A percentile compares a stretch with the other conserved stretches of the same genome.
Evolutionary conservation across 352 stramenopile species (phyloP).

Genomic region (Pythium utonaiense): DNA sequence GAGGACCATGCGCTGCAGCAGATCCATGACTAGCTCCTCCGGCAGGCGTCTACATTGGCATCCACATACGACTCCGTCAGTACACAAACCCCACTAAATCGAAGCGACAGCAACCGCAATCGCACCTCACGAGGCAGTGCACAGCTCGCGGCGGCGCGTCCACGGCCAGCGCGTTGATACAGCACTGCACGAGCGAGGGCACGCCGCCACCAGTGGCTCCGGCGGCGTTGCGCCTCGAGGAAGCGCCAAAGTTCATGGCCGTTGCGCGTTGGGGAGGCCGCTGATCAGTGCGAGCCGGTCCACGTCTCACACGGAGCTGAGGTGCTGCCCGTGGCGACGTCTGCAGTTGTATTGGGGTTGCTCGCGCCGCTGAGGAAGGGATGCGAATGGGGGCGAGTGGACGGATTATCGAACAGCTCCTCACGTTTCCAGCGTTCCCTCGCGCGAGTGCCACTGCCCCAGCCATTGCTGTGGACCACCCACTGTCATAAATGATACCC

Average conservation of each 20-base stretch:
- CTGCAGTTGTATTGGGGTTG: too few species aligned
- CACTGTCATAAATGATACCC: constrained; percentile 5
- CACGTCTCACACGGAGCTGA: too few species aligned
- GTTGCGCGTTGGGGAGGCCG: too few species aligned
- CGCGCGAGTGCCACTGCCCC: constrained; percentile 12
- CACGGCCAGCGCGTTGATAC: constrained; percentile 50
- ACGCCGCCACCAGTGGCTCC: constrained; percentile 8
- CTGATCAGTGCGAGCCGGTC: too few species aligned
- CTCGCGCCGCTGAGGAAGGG: background rate
- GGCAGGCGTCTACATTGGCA: constrained; percentile 53
- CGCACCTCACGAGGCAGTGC: constrained; percentile 57
- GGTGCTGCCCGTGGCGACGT: too few species aligned
- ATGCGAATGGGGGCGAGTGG: background rate
- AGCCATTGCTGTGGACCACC: constrained; percentile 13
- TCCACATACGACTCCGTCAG: background rate
- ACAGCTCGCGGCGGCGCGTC: constrained; percentile 55
- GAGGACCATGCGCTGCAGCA: constrained; percentile 69
- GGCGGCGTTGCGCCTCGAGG: background rate
- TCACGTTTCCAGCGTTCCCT: constrained; percentile 16
- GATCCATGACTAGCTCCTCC: constrained; percentile 75
- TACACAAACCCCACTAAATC: background rate
- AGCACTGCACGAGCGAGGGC: constrained; percentile 58
- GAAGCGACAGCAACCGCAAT: background rate
- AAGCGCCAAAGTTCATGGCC: background rate
- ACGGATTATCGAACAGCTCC: background rate